Evolutionary conservation across 768 basidiomycete species (phyloP).

Genomic region (Asterophora lycoperdoides): DNA sequence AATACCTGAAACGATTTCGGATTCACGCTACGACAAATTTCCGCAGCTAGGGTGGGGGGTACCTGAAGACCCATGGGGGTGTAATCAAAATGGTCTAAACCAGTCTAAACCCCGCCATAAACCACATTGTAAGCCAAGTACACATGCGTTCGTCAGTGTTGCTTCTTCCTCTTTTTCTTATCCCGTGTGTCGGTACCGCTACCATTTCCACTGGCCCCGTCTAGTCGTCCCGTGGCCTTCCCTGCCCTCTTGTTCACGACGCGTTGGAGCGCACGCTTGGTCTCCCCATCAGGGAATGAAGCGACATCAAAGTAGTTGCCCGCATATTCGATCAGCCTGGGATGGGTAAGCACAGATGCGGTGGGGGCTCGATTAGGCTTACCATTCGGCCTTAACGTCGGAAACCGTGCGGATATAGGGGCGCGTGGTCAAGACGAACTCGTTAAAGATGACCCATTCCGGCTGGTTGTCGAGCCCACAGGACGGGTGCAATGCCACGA

Average conservation of each 20-base stretch:
- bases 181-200: constrained; percentile 21
- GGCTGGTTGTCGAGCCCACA: constrained; percentile 85
- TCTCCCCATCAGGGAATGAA: constrained; percentile 64
- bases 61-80: too few relatives aligned
- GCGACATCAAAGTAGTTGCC: constrained; percentile 64
- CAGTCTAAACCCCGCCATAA: too few relatives aligned
- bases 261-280: constrained; percentile 59
- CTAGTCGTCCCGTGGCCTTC: constrained; percentile 27
- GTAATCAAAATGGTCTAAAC: not conserved
- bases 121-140: too few relatives aligned
- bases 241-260: constrained; percentile 50
- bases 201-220: constrained; percentile 18
- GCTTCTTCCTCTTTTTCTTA: constrained; percentile 32
- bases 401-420: constrained; percentile 91
- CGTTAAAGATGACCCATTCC: constrained; percentile 91
- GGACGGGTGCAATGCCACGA: constrained; percentile 78
- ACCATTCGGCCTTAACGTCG: constrained; percentile 87
- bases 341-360: not conserved
- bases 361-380: constrained; percentile 19
- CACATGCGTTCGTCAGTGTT: not conserved
- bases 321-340: constrained; percentile 39
- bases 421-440: constrained; percentile 88
- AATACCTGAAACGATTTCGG: not conserved
- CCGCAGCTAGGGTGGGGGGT: too few relatives aligned
- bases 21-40: too few relatives aligned